Evolutionary conservation across 148 eudicot species (phyloP).

Genomic region (Simmondsia chinensis): DNA sequence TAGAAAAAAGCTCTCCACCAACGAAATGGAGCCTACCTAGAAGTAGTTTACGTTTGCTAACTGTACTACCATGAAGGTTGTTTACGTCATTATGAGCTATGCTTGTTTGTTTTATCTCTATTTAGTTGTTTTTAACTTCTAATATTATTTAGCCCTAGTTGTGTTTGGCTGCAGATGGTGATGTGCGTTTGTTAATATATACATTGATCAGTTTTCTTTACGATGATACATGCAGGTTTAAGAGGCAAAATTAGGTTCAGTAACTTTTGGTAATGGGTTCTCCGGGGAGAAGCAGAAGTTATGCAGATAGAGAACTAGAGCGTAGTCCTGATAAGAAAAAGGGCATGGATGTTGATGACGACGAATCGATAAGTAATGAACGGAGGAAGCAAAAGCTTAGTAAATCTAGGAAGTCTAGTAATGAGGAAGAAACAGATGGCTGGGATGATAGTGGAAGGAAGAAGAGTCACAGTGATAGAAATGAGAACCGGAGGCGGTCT

Average conservation of each 20-base stretch:
- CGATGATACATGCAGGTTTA: too few species aligned
- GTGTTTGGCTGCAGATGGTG: too few species aligned
- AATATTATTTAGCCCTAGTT: too few species aligned
- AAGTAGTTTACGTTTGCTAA: too few species aligned
- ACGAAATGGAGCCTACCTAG: too few species aligned
- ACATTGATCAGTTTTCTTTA: too few species aligned
- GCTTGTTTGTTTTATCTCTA: too few species aligned
- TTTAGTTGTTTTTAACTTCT: too few species aligned
- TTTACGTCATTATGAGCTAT: too few species aligned
- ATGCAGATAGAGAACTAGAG: constrained; percentile 25
- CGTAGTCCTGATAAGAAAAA: constrained; percentile 30
- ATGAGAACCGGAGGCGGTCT: constrained; percentile 41
- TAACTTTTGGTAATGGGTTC: constrained; percentile 35
- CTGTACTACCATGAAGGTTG: too few species aligned
- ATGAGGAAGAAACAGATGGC: constrained; percentile 49
- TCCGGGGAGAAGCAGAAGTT: constrained; percentile 28
- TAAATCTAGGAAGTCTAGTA: constrained; percentile 42
- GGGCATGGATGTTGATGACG: constrained; percentile 33
- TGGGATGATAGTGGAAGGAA: constrained; percentile 45
- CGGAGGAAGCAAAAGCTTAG: constrained; percentile 51
- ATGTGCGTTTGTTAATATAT: too few species aligned
- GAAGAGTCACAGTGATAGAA: constrained; percentile 51
- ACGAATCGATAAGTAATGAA: constrained; percentile 47
- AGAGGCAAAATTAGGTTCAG: neutral
- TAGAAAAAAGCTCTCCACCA: too few species aligned